phyloP scores from a whole-genome alignment of 495 filamentous ascomycete genomes.

The Elasticomyces elasticus region DNA sequence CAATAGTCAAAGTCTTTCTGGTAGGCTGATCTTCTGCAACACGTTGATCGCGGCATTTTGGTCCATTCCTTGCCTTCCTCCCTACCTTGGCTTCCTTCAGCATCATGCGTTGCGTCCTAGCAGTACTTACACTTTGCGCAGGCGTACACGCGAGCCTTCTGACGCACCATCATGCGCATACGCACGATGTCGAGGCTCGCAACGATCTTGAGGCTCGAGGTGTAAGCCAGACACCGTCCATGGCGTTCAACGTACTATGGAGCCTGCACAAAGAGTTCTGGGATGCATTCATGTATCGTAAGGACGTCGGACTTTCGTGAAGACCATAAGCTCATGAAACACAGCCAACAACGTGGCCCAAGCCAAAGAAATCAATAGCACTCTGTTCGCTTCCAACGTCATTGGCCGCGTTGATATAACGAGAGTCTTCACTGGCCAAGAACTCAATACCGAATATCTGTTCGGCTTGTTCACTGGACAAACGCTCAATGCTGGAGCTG shows the following conservation, averaged over 20 bases:
- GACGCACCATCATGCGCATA: background rate
- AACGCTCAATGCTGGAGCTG: background rate
- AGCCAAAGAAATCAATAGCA: background rate
- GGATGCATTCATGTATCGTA: background rate
- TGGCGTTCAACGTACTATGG: background rate
- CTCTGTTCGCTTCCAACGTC: background rate
- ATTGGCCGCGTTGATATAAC: background rate
- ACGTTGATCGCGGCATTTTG: too few relatives aligned
- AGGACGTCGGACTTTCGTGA: too few relatives aligned
- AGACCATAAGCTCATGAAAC: too few relatives aligned
- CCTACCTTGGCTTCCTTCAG: background rate
- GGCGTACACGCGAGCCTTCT: background rate
- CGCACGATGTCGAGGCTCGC: background rate
- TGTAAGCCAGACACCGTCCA: background rate
- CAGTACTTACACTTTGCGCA: background rate
- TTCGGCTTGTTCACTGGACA: background rate
- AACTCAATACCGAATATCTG: background rate
- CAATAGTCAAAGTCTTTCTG: too few relatives aligned
- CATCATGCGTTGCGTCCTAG: background rate
- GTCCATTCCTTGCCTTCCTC: background rate
- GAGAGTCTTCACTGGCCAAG: background rate
- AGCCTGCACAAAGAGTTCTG: background rate
- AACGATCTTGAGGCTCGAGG: background rate
- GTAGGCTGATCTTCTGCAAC: background rate
- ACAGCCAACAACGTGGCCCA: background rate